These are phyloP conservation scores for Mucor circinelloides DNA, from an alignment of 371 early-diverging fungal species.

Conservation along the genomic window DNA sequence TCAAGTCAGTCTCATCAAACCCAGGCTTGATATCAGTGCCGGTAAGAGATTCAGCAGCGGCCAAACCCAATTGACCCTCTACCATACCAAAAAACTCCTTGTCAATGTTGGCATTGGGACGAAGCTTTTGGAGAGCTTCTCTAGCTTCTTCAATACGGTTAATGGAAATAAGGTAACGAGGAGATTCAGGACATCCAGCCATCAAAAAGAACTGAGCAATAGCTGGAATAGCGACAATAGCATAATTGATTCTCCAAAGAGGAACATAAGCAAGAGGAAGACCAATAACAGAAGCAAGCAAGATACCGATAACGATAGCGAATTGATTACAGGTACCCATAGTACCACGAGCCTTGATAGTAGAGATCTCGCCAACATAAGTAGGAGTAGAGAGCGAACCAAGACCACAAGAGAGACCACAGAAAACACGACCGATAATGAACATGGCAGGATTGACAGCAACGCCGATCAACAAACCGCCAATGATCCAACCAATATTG, in stretches of 20 bases:
- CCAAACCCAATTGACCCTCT: slow-evolving; percentile 8
- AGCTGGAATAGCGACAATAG: slow-evolving; percentile 68
- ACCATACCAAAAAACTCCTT: slow-evolving; percentile 21
- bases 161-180: slow-evolving; percentile 66
- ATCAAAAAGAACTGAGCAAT: slow-evolving; percentile 66
- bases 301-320: slow-evolving; percentile 69
- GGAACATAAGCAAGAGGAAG: slow-evolving; percentile 61
- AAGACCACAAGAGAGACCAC: slow-evolving; percentile 81
- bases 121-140: slow-evolving; percentile 52
- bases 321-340: slow-evolving; percentile 42
- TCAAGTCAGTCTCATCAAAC: not conserved
- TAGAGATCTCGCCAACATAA: slow-evolving; percentile 82
- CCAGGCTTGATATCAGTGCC: not conserved
- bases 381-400: slow-evolving; percentile 76
- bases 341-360: slow-evolving; percentile 67
- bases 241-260: slow-evolving; percentile 68
- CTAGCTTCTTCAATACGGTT: slow-evolving; percentile 57
- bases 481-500: slow-evolving; percentile 64
- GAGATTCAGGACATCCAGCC: slow-evolving; percentile 75
- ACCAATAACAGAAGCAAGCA: slow-evolving; percentile 66
- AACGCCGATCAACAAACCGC: slow-evolving; percentile 61
- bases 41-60: not conserved
- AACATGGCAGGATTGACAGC: slow-evolving; percentile 60
- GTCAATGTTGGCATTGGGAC: slow-evolving; percentile 24
- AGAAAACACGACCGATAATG: slow-evolving; percentile 73